These are phyloP conservation scores for Vaccinium darrowii DNA, from an alignment of 148 eudicot species.

Conservation along the genomic window DNA sequence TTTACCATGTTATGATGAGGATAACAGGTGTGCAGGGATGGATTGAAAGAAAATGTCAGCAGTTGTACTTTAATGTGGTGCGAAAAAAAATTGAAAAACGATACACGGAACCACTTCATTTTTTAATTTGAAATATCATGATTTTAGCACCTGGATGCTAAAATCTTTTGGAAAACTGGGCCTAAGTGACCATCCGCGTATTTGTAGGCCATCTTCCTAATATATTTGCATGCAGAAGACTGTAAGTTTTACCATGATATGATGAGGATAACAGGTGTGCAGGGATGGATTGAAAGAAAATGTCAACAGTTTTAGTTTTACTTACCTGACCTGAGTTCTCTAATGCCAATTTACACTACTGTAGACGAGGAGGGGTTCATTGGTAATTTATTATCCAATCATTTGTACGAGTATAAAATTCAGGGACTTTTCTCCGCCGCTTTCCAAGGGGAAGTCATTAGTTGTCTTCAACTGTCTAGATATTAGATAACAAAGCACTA, in stretches of 20 bases:
- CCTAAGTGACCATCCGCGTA: not conserved
- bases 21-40: too few relatives aligned
- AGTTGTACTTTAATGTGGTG: too few relatives aligned
- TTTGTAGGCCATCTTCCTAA: not conserved
- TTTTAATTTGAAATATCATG: too few relatives aligned
- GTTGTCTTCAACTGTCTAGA: not conserved
- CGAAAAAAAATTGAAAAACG: too few relatives aligned
- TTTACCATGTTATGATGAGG: too few relatives aligned
- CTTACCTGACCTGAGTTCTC: constrained; percentile 6
- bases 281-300: not conserved
- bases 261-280: not conserved
- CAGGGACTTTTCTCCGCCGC: not conserved
- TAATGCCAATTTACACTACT: not conserved
- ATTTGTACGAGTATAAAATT: not conserved
- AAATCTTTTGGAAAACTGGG: too few relatives aligned
- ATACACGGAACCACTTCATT: too few relatives aligned
- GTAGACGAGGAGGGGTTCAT: not conserved
- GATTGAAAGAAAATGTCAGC: too few relatives aligned
- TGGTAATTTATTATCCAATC: not conserved
- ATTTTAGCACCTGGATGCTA: too few relatives aligned
- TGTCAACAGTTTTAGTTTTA: not conserved
- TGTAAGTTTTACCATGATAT: not conserved
- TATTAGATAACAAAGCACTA: not conserved
- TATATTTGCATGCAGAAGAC: constrained; percentile 4
- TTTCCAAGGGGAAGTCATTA: not conserved